Conservation (phyloP, 176 grass and related monocot genomes). For the Rhynchospora pubera region DNA sequence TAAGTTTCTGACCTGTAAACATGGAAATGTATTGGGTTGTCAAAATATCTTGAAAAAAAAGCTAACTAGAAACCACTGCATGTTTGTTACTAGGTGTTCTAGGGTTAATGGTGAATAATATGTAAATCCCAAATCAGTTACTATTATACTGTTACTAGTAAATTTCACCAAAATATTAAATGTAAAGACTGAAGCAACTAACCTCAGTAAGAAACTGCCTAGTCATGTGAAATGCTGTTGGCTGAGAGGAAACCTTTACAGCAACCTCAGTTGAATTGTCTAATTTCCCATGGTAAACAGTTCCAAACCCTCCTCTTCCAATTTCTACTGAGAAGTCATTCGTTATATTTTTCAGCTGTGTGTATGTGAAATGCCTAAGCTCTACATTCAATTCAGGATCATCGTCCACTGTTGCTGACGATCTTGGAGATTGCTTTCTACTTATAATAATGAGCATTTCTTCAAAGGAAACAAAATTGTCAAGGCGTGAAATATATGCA, state of each 20-base stretch:
- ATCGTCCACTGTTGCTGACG: constrained; percentile 27
- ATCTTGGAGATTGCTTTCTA: constrained; percentile 21
- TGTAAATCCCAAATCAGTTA: neutral
- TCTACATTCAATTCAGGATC: constrained; percentile 29
- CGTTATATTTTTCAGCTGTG: constrained; percentile 27
- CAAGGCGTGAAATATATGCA: no score
- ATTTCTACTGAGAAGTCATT: constrained; percentile 23
- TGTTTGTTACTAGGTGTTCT: neutral
- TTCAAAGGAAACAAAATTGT: neutral
- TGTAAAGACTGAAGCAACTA: neutral
- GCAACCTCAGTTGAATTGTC: constrained; percentile 34
- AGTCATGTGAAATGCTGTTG: neutral
- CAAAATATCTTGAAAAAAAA: neutral
- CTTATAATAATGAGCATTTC: neutral
- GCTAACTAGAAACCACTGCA: neutral
- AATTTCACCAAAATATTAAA: neutral
- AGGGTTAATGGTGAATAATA: neutral
- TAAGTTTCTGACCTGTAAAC: constrained; percentile 14
- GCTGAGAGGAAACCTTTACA: constrained; percentile 29
- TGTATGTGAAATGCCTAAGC: constrained; percentile 29
- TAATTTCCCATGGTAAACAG: constrained; percentile 32
- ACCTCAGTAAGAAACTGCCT: constrained; percentile 40
- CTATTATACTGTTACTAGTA: neutral
- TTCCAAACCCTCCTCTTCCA: constrained; percentile 43
- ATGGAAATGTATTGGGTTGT: neutral